Evolutionary conservation across 192 early-diverging fungal species (phyloP).

Genomic region (Phlyctochytrium bullatum): DNA sequence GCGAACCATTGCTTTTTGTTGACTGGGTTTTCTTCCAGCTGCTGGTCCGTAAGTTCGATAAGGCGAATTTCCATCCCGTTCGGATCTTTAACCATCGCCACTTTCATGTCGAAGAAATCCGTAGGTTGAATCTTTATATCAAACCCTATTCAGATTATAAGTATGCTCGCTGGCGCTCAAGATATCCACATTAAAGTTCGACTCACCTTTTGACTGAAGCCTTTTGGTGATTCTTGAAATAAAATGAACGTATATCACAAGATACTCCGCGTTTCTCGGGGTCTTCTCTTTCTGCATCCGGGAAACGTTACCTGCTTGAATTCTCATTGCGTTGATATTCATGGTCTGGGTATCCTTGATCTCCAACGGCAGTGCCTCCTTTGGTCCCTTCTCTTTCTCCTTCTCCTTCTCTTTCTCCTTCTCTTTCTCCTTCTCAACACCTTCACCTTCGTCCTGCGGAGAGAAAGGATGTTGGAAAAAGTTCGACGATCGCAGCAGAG

Average conservation of each 20-base stretch:
- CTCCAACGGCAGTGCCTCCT: neutral
- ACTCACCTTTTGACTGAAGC: conserved; percentile 38
- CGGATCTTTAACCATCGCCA: conserved; percentile 50
- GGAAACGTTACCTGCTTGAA: neutral
- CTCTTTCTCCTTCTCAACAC: neutral
- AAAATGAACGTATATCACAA: conserved; percentile 63
- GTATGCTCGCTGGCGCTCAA: conserved; percentile 7
- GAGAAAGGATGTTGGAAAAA: too few relatives aligned
- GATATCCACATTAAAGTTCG: neutral
- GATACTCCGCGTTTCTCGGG: conserved; percentile 45
- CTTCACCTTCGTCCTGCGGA: too few relatives aligned
- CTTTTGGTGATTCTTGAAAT: conserved; percentile 47
- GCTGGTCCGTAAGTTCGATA: conserved; percentile 46
- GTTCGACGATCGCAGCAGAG: neutral
- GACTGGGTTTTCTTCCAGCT: conserved; percentile 30
- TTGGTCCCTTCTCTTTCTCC: neutral
- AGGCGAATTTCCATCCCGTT: conserved; percentile 54
- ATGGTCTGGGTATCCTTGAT: neutral
- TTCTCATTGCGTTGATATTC: neutral
- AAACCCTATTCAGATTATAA: conserved; percentile 19
- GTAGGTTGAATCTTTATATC: conserved; percentile 30
- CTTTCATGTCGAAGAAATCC: conserved; percentile 40
- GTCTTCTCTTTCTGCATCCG: neutral
- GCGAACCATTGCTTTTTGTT: conserved; percentile 47
- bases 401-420: conserved; percentile 2